Evolutionary conservation across 768 basidiomycete species (phyloP).

Genomic region (Aureoboletus auriporus): DNA sequence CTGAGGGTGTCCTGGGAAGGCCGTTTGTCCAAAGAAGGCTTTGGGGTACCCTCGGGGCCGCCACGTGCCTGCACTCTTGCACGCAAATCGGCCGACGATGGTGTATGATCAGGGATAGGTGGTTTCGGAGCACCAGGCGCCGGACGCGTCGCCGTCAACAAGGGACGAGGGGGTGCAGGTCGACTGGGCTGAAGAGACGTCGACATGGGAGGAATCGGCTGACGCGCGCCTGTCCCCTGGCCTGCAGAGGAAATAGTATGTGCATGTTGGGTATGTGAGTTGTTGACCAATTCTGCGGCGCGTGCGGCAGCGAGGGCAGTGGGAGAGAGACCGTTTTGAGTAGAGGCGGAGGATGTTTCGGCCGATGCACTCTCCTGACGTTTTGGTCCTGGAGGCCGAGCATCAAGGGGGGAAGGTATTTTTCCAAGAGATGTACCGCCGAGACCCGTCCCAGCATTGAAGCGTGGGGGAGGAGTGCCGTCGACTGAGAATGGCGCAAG

Average conservation of each 20-base stretch:
- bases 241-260: constrained; percentile 37
- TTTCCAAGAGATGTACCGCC: constrained; percentile 59
- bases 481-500: constrained; percentile 36
- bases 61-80: constrained; percentile 60
- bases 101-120: constrained; percentile 46
- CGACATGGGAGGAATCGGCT: constrained; percentile 27
- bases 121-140: constrained; percentile 47
- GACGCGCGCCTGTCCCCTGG: constrained; percentile 23
- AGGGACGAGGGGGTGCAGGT: constrained; percentile 67
- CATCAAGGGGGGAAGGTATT: constrained; percentile 34
- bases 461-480: constrained; percentile 62
- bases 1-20: constrained; percentile 39
- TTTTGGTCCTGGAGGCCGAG: constrained; percentile 33
- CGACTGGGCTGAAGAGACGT: constrained; percentile 51
- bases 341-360: constrained; percentile 26
- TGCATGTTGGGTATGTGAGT: constrained; percentile 38
- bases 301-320: constrained; percentile 49
- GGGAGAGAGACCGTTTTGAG: constrained; percentile 37
- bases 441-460: constrained; percentile 89
- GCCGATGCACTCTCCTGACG: constrained; percentile 47
- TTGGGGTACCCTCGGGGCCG: constrained; percentile 33
- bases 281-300: constrained; percentile 62
- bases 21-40: constrained; percentile 29
- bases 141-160: constrained; percentile 51
- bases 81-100: constrained; percentile 62